Evolutionary conservation across 2,329 filamentous ascomycete genomes (phyloP), one percentile per base, ranked within the genome.

Genomic region (Trichoderma pleuroti): DNA sequence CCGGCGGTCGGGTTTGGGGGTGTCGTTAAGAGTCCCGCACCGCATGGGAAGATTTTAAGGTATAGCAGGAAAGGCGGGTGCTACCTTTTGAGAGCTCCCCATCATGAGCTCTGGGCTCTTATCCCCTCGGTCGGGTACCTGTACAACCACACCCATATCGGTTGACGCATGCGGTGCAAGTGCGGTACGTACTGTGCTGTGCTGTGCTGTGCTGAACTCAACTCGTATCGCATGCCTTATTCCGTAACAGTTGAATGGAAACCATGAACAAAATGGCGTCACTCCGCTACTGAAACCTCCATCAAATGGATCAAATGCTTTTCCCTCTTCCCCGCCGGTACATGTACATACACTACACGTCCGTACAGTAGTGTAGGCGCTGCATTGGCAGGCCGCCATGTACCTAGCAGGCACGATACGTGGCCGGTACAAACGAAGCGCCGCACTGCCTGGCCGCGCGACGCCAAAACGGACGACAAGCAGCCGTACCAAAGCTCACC

Each of bases 1-100:
- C 59, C 59, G 66, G 70, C 70, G 70, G 70, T 69, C 70, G 64
- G 70, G 70, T 66, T 67, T 57, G 34, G 46, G 70, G 42, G 69
- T 67, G 69, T 34, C 36, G 18, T 54, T 70, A 66, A 34, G 5
- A 10, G 30, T 14, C 39, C 46, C 39, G 26, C 26, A 28, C 5
- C 26, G 26, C 56, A 57, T 57, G 30, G 42, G 9, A 57, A 61
- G 49, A 34, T 36, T 49, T 49, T 61, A 61, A 60, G 65, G 65
- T 36, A n/a, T n/a, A n/a, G n/a, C n/a, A 36, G 24, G 39, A 34
- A 10, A 34, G 39, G n/a, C 54, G 36, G 36, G 54, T 68, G 65
- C 64, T 56, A 39, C 68, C 59, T 70, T 21, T 11, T 11, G n/a
- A 57, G 32, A 54, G 49, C 65, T 61, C 30, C n/a, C 42, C 36